phyloP scores from a whole-genome alignment of 2,329 filamentous ascomycete genomes.

The Hymenoscyphus scutula region DNA sequence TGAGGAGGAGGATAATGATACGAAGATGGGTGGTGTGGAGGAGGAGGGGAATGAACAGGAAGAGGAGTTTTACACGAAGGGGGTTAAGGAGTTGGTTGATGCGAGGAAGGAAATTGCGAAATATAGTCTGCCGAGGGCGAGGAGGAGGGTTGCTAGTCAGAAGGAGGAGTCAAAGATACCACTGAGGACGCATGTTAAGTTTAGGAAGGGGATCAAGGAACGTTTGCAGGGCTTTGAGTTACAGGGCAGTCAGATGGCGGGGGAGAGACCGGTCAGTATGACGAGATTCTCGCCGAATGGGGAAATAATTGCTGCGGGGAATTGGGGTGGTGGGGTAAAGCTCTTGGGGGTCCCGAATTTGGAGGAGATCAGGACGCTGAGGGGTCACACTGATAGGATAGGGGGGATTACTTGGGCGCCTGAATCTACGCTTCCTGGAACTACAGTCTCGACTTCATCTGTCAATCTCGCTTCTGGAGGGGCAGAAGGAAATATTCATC shows the following conservation, averaged over 20 bases:
- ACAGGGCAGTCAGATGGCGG: slow-evolving; percentile 89
- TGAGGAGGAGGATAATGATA: slow-evolving; percentile 60
- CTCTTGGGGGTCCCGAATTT: slow-evolving; percentile 81
- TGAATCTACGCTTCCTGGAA: slow-evolving; percentile 69
- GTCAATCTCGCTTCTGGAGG: slow-evolving; percentile 90
- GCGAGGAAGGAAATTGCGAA: slow-evolving; percentile 76
- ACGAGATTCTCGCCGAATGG: slow-evolving; percentile 86
- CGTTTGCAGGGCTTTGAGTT: slow-evolving; percentile 79
- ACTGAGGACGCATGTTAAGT: slow-evolving; percentile 85
- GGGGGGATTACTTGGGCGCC: slow-evolving; percentile 91
- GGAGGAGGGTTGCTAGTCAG: slow-evolving; percentile 72
- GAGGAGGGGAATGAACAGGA: slow-evolving; percentile 64
- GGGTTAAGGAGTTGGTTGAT: slow-evolving; percentile 68
- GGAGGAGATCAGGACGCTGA: slow-evolving; percentile 69
- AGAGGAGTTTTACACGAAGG: slow-evolving; percentile 94
- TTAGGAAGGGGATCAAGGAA: slow-evolving; percentile 86
- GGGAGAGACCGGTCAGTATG: slow-evolving; percentile 87
- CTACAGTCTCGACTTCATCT: slow-evolving; percentile 66
- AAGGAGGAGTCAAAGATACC: slow-evolving; percentile 79
- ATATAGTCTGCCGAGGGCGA: slow-evolving; percentile 81
- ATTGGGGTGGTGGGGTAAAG: slow-evolving; percentile 88
- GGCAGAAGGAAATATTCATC: slow-evolving; percentile 79
- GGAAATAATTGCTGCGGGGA: slow-evolving; percentile 80
- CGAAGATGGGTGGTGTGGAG: slow-evolving; percentile 52
- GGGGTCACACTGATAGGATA: slow-evolving; percentile 85